Evolutionary conservation across 1,284 basidiomycete genomes (phyloP), one percentile per base, ranked within the genome.

Genomic region (Flammula alnicola): DNA sequence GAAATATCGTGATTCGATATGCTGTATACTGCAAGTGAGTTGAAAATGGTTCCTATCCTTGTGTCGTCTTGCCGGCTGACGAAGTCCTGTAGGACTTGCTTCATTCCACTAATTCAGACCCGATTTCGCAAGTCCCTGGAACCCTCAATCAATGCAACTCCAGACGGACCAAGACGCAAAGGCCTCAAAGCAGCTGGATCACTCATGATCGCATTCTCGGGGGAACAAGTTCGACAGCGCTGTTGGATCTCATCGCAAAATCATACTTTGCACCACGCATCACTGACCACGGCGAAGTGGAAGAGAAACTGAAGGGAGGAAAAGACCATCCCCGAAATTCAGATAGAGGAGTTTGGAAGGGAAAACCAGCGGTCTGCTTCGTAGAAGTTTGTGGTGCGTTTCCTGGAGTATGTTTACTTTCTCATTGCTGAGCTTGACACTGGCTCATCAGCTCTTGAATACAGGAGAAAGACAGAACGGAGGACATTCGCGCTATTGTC

Each of bases 21-120:
- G 82, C 86, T 19, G 85, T 89, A 12, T 92, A 91, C 63, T 92
- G 89, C 86, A 90, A 83, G 88, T 89, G 63, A 62, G 82, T 23
- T 26, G 10, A 19, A 10, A n/a, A 49, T 36, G 37, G 14, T 14
- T 1, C 23, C 40, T 9, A 25, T 17, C 11, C 7, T 39, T 37
- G 25, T 23, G 25, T 30, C n/a, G 19, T 41, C n/a, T n/a, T 51
- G 12, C 35, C 32, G 16, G 19, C 29, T 39, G 3, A 38, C 5
- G 16, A 41, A 42, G 27, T 33, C 35, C 22, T 31, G 31, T 32
- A 91, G 88, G 70, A 73, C 77, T 8, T 91, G 90, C 60, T 89
- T 91, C 65, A 72, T 76, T 37, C 76, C 81, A 2, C 73, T 86
- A 27, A 71, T 89, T 2, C 73, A 74, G 5, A 68, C 73, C 54